phyloP scores from a whole-genome alignment of 2,329 filamentous ascomycete species.

The Stemphylium beticola region DNA sequence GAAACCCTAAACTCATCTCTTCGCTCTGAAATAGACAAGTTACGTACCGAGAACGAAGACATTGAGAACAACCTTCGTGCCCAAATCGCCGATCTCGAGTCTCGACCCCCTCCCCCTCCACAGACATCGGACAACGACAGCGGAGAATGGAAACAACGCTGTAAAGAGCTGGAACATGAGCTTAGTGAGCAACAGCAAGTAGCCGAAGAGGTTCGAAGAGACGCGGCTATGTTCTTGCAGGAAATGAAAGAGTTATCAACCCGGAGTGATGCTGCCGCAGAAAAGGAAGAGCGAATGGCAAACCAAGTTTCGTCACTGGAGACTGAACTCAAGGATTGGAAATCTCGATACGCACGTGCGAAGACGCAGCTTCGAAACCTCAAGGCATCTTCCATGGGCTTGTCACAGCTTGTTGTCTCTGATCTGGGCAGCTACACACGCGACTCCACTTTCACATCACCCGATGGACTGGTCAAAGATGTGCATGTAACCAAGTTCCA shows the following conservation, averaged over 20 bases:
- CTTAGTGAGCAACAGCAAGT: slow-evolving; percentile 82
- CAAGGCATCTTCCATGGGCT: slow-evolving; percentile 78
- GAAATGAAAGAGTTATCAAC: slow-evolving; percentile 90
- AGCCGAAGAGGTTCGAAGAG: slow-evolving; percentile 83
- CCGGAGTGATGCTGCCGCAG: slow-evolving; percentile 77
- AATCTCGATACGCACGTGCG: slow-evolving; percentile 82
- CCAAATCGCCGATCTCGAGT: slow-evolving; percentile 63
- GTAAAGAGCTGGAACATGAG: slow-evolving; percentile 56
- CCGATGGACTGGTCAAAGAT: slow-evolving; percentile 83
- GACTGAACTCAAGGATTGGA: slow-evolving; percentile 86
- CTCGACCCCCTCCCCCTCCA: slow-evolving; percentile 31
- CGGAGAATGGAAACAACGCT: slow-evolving; percentile 47
- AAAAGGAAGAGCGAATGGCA: slow-evolving; percentile 80
- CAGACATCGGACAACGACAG: slow-evolving; percentile 26
- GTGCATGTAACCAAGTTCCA: slow-evolving; percentile 95
- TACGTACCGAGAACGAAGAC: slow-evolving; percentile 71
- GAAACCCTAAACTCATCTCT: slow-evolving; percentile 80
- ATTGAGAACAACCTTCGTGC: slow-evolving; percentile 68
- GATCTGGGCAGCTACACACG: slow-evolving; percentile 72
- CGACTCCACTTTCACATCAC: slow-evolving; percentile 71
- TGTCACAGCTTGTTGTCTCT: slow-evolving; percentile 63
- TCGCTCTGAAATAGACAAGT: slow-evolving; percentile 76
- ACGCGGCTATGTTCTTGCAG: slow-evolving; percentile 80
- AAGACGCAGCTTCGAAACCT: slow-evolving; percentile 87
- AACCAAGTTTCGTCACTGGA: slow-evolving; percentile 78